Conservation (phyloP, 495 filamentous ascomycete genomes). For the Penicillium daleae region DNA sequence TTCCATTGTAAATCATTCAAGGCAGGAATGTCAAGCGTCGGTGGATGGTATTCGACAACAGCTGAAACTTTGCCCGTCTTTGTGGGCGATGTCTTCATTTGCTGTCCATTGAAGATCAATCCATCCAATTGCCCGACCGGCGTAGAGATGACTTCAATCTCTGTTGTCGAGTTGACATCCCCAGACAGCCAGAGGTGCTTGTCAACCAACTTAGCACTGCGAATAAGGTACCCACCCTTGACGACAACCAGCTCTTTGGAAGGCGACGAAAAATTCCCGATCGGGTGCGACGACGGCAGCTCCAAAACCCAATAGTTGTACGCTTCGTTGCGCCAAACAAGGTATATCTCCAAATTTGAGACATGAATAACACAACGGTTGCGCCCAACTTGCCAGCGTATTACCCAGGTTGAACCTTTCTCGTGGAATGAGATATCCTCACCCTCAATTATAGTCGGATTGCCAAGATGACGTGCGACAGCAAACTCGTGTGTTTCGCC, state of each 20-base stretch:
- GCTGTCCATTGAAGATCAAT: conserved; percentile 55
- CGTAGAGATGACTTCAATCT: conserved; percentile 61
- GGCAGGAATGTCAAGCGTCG: conserved; percentile 52
- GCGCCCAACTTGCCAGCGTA: conserved; percentile 53
- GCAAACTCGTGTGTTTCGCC: conserved; percentile 67
- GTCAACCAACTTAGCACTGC: conserved; percentile 53
- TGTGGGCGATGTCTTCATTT: conserved; percentile 31
- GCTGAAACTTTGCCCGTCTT: conserved; percentile 42
- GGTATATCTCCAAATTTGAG: conserved; percentile 52
- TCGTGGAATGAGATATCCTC: conserved; percentile 33
- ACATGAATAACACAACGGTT: conserved; percentile 50
- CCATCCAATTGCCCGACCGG: conserved; percentile 42
- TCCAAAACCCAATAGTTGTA: conserved; percentile 70
- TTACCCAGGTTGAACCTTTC: conserved; percentile 41
- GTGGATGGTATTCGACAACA: conserved; percentile 47
- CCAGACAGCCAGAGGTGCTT: conserved; percentile 55
- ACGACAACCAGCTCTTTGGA: conserved; percentile 54
- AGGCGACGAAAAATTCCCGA: conserved; percentile 24
- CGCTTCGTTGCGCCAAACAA: conserved; percentile 59
- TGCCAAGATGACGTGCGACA: conserved; percentile 37
- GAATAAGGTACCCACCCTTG: conserved; percentile 67
- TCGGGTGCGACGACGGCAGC: conserved; percentile 34
- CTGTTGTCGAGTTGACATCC: conserved; percentile 66
- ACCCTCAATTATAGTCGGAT: conserved; percentile 27
- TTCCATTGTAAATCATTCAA: conserved; percentile 62